Evolutionary conservation across 1,139 yeast species (phyloP).

Genomic region (Kodamaea alishanica): DNA sequence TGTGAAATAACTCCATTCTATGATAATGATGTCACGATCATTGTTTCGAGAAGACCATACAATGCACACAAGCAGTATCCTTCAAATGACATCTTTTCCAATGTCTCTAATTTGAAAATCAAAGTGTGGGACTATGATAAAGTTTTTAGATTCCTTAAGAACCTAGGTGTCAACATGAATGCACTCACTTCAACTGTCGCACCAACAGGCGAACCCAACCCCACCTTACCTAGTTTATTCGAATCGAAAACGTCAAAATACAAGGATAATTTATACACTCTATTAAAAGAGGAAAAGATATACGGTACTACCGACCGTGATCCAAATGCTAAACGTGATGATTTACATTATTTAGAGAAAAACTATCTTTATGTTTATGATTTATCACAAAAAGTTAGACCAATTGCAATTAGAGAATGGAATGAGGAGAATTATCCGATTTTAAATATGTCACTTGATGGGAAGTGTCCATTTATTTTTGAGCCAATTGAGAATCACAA

Average conservation of each 20-base stretch:
- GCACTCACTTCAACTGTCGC: conserved; percentile 10
- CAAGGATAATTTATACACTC: conserved; percentile 49
- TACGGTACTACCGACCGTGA: conserved; percentile 89
- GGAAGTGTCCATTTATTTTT: conserved; percentile 68
- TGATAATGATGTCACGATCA: conserved; percentile 75
- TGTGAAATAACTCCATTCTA: conserved; percentile 71
- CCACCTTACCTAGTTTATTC: neutral
- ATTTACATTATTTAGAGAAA: conserved; percentile 70
- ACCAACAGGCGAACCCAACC: conserved; percentile 14
- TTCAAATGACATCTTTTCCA: conserved; percentile 61
- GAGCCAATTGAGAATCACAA: conserved; percentile 40
- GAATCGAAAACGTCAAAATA: conserved; percentile 11
- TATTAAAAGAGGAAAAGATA: conserved; percentile 78
- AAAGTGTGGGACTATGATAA: conserved; percentile 90
- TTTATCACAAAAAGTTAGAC: conserved; percentile 71
- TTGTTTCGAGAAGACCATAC: conserved; percentile 57
- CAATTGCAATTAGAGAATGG: conserved; percentile 85
- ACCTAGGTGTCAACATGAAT: conserved; percentile 49
- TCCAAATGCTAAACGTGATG: conserved; percentile 80
- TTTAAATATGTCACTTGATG: conserved; percentile 50
- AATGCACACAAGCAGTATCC: conserved; percentile 23
- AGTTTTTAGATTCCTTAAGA: conserved; percentile 72
- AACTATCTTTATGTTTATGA: conserved; percentile 78
- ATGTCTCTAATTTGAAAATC: conserved; percentile 57
- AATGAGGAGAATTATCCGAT: conserved; percentile 41